Conservation (phyloP, 352 stramenopile genomes). For the Blastocystis sp. region DNA sequence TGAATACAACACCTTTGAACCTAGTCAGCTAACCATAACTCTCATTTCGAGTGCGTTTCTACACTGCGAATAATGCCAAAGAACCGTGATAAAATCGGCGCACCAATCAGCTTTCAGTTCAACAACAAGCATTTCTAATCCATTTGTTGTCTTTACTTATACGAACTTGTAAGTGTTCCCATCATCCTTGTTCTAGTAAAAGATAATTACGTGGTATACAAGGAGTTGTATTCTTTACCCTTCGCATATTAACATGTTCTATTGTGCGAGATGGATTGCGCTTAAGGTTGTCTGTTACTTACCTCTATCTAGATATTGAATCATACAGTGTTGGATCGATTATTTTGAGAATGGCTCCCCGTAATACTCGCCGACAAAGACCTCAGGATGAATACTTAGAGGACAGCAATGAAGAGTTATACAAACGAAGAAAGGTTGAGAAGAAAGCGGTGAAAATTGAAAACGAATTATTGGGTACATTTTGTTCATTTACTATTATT, state of each 20-base stretch:
- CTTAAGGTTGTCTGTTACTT: not conserved
- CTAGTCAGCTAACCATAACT: too few species aligned
- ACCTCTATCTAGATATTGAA: not conserved
- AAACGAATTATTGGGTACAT: not conserved
- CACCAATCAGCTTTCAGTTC: not conserved
- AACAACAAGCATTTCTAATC: not conserved
- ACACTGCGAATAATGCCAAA: not conserved
- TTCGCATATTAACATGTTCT: not conserved
- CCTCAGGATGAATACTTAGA: constrained; percentile 13
- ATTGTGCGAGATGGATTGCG: not conserved
- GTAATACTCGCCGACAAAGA: not conserved
- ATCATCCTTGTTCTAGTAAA: not conserved
- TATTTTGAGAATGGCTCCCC: constrained; percentile 4
- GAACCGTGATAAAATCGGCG: not conserved
- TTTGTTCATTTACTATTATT: not conserved
- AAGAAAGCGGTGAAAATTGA: not conserved
- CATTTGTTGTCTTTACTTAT: not conserved
- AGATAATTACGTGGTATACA: not conserved
- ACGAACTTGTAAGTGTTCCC: not conserved
- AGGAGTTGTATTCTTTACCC: too few species aligned
- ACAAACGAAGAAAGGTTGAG: not conserved
- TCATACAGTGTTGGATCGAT: not conserved
- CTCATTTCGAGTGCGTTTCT: not conserved
- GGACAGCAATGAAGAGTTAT: not conserved
- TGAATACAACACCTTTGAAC: too few species aligned